phyloP scores from a whole-genome alignment of 2,329 filamentous ascomycete species.

The Penicillium hesseltinei region DNA sequence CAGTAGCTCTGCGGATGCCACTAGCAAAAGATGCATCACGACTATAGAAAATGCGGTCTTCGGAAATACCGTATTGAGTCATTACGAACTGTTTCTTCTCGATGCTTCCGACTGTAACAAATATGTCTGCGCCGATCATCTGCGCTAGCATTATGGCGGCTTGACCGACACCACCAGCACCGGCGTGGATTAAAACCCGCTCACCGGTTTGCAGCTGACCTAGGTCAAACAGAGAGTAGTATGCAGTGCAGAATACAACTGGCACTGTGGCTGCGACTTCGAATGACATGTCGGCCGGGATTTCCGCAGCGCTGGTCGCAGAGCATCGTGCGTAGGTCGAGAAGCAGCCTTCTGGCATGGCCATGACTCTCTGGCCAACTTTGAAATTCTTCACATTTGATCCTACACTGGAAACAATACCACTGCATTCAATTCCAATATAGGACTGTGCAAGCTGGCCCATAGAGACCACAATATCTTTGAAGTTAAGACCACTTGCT shows the following conservation, averaged over 20 bases:
- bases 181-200: constrained; percentile 28
- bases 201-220: constrained; percentile 22
- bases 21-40: constrained; percentile 23
- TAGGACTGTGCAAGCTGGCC: constrained; percentile 32
- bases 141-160: constrained; percentile 28
- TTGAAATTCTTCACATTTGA: constrained; percentile 28
- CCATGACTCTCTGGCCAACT: constrained; percentile 38
- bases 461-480: constrained; percentile 38
- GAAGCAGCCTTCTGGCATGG: constrained; percentile 31
- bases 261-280: constrained; percentile 22
- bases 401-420: constrained; percentile 34
- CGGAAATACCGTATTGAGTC: constrained; percentile 20
- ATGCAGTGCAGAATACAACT: constrained; percentile 25
- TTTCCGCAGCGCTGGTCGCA: constrained; percentile 21
- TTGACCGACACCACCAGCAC: constrained; percentile 31
- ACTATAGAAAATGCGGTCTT: constrained; percentile 28
- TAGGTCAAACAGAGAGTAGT: constrained; percentile 23
- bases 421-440: constrained; percentile 37
- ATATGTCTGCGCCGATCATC: constrained; percentile 24
- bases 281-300: constrained; percentile 21
- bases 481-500: constrained; percentile 37
- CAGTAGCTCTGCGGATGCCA: constrained; percentile 18
- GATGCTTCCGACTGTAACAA: constrained; percentile 25
- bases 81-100: constrained; percentile 28
- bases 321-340: constrained; percentile 30